Conservation (phyloP, 1,284 basidiomycete species). For the Anthracocystis walkeri region DNA sequence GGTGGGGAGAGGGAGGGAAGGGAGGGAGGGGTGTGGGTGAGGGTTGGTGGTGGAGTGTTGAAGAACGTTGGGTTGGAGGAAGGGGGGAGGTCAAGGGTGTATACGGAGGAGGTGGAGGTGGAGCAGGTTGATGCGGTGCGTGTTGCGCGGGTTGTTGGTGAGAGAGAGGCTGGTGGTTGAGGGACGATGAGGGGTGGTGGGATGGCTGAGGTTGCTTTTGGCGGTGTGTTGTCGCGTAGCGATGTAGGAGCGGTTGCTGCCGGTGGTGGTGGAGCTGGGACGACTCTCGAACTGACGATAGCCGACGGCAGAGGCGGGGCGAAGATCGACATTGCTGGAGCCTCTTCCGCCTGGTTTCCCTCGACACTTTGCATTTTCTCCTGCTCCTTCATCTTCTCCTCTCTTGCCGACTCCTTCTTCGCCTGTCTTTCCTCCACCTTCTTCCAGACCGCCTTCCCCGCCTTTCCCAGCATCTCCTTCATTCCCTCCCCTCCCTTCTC, state of each 20-base stretch:
- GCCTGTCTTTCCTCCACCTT: slow-evolving; percentile 5
- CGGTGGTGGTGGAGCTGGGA: background rate
- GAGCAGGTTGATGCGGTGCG: slow-evolving; percentile 1
- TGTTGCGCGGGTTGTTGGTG: background rate
- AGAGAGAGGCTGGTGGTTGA: background rate
- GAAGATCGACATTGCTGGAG: slow-evolving; percentile 13
- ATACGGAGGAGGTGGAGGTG: slow-evolving; percentile 8
- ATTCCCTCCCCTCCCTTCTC: background rate
- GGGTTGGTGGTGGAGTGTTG: slow-evolving; percentile 1
- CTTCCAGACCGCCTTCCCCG: background rate
- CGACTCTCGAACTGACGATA: slow-evolving; percentile 7
- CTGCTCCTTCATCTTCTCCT: background rate
- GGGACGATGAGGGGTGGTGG: background rate
- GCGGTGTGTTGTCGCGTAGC: background rate
- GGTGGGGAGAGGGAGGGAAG: background rate
- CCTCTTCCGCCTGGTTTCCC: background rate
- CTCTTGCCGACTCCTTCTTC: background rate
- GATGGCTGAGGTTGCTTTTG: background rate
- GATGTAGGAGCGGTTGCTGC: background rate
- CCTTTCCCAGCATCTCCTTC: slow-evolving; percentile 1
- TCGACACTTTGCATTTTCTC: slow-evolving; percentile 3
- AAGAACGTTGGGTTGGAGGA: background rate
- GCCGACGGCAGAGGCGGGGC: slow-evolving; percentile 26
- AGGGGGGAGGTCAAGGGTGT: slow-evolving; percentile 13
- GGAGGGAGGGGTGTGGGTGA: background rate